Conservation (phyloP, 768 basidiomycete genomes). For the Trametes meyenii region DNA sequence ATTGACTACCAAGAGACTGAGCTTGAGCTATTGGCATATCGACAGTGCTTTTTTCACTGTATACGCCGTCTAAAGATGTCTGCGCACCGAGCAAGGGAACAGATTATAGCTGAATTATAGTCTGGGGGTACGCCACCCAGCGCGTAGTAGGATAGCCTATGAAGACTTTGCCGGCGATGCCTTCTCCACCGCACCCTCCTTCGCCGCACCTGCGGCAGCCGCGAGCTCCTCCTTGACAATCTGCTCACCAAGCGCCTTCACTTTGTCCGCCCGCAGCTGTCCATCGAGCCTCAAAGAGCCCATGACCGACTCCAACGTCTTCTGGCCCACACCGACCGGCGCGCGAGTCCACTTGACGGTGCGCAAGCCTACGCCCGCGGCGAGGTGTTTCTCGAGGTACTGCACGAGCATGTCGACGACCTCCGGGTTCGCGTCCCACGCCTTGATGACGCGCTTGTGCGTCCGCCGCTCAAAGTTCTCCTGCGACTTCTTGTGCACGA, state of each 20-base stretch:
- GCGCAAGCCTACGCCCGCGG: constrained; percentile 88
- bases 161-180: neutral
- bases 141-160: neutral
- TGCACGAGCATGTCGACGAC: constrained; percentile 79
- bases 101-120: neutral
- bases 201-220: constrained; percentile 20
- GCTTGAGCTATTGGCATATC: too few species aligned
- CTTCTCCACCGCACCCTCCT: constrained; percentile 16
- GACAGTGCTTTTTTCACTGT: too few species aligned
- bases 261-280: constrained; percentile 33
- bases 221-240: constrained; percentile 43
- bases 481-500: constrained; percentile 91
- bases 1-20: too few species aligned
- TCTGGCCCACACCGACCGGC: constrained; percentile 53
- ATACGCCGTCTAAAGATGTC: neutral
- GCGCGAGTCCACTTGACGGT: constrained; percentile 75
- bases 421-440: constrained; percentile 83
- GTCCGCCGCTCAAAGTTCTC: constrained; percentile 91
- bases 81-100: neutral
- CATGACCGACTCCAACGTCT: constrained; percentile 41
- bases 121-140: neutral
- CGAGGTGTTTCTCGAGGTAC: constrained; percentile 73
- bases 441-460: constrained; percentile 86
- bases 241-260: constrained; percentile 39
- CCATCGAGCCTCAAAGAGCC: constrained; percentile 37